Conservation (phyloP, 129 eudicot species). For the Glebionis coronaria region DNA sequence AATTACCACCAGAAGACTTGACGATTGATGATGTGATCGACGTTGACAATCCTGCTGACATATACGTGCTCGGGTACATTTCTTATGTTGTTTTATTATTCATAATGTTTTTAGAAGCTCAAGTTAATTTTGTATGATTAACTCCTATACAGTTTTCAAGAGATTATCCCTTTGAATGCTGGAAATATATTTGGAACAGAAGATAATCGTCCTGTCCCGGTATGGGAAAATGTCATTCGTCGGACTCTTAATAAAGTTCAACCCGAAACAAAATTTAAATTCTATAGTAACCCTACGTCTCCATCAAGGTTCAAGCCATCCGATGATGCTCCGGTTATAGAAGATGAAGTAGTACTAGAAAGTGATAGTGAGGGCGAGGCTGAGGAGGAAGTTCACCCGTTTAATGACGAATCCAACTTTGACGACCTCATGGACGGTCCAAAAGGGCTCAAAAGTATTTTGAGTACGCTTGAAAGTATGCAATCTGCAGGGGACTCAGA, state of each 20-base stretch:
- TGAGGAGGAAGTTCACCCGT: slow-evolving; percentile 74
- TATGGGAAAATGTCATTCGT: slow-evolving; percentile 88
- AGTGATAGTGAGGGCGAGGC: slow-evolving; percentile 85
- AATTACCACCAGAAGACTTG: slow-evolving; percentile 68
- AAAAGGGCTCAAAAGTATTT: slow-evolving; percentile 2
- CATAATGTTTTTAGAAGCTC: background rate
- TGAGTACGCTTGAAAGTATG: slow-evolving; percentile 3
- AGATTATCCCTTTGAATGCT: slow-evolving; percentile 83
- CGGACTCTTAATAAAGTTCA: slow-evolving; percentile 58
- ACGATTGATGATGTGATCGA: slow-evolving; percentile 69
- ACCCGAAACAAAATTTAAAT: slow-evolving; percentile 51
- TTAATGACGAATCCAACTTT: slow-evolving; percentile 51
- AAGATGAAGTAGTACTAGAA: slow-evolving; percentile 66
- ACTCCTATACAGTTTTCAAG: slow-evolving; percentile 72
- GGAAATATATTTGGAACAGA: slow-evolving; percentile 92
- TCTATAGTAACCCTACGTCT: slow-evolving; percentile 89
- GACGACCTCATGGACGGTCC: slow-evolving; percentile 43
- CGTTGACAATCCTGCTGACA: slow-evolving; percentile 74
- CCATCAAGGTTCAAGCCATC: slow-evolving; percentile 82
- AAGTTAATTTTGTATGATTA: background rate
- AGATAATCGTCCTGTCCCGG: slow-evolving; percentile 73
- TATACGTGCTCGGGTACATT: slow-evolving; percentile 78
- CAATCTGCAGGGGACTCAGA: slow-evolving; percentile 30
- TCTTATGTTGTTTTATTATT: background rate
- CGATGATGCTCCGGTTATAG: slow-evolving; percentile 69